Evolutionary conservation across 805 yeast species (phyloP).

Genomic region (Wickerhamiella dianesei): DNA sequence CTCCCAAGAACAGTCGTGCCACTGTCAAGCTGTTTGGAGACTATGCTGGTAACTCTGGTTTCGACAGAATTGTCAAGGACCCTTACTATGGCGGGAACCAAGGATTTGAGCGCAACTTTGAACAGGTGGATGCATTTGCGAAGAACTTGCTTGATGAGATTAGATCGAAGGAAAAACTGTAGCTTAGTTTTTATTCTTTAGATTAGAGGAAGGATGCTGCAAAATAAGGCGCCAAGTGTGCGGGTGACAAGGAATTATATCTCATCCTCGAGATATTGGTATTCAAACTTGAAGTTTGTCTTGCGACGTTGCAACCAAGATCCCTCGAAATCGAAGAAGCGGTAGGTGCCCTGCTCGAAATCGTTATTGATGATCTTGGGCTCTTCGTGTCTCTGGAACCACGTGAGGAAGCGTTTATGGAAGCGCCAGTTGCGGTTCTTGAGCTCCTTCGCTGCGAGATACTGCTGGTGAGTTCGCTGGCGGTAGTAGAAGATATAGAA

Average conservation of each 20-base stretch:
- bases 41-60: conserved; percentile 46
- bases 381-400: conserved; percentile 64
- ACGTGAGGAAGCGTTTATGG: conserved; percentile 57
- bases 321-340: conserved; percentile 74
- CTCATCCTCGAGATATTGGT: conserved; percentile 32
- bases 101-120: conserved; percentile 70
- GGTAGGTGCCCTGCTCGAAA: conserved; percentile 42
- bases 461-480: conserved; percentile 58
- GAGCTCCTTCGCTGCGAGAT: conserved; percentile 69
- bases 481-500: conserved; percentile 87
- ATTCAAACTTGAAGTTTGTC: conserved; percentile 42
- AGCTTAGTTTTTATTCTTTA: too few species aligned
- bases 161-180: not conserved
- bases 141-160: conserved; percentile 43
- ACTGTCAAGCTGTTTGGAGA: conserved; percentile 60
- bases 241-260: too few species aligned
- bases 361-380: conserved; percentile 31
- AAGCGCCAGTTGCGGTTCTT: conserved; percentile 69
- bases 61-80: conserved; percentile 56
- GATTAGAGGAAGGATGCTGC: too few species aligned
- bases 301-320: conserved; percentile 51
- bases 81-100: conserved; percentile 84
- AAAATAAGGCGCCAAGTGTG: too few species aligned
- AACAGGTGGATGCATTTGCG: conserved; percentile 63
- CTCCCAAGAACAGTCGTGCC: conserved; percentile 39